phyloP scores from a whole-genome alignment of 2,329 filamentous ascomycete species.

The Neopestalotiopsis sp. region DNA sequence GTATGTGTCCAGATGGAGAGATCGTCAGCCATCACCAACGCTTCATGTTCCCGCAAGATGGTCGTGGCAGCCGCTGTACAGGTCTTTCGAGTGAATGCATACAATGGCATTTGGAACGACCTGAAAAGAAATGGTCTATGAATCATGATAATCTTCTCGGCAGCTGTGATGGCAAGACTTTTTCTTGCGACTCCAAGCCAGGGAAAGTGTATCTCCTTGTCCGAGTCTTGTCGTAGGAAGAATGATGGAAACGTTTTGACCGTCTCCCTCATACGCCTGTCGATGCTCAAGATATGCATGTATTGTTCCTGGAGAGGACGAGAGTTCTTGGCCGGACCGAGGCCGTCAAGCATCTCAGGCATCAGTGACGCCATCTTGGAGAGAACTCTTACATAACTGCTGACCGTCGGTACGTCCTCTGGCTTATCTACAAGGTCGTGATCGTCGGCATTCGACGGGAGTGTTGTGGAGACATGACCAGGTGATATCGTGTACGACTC shows the following conservation, averaged over 20 bases:
- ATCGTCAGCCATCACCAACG: not conserved
- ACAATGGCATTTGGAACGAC: not conserved
- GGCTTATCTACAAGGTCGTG: not conserved
- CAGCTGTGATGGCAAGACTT: not conserved
- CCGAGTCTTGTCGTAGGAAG: not conserved
- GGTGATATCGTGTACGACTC: slow-evolving; percentile 7
- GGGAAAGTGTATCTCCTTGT: not conserved
- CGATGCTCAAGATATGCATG: slow-evolving; percentile 11
- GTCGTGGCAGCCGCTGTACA: slow-evolving; percentile 6
- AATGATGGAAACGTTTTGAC: not conserved
- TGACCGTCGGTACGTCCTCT: slow-evolving; percentile 1
- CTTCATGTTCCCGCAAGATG: slow-evolving; percentile 6
- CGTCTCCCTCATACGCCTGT: slow-evolving; percentile 3
- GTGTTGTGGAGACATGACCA: not conserved
- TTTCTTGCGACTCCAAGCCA: slow-evolving; percentile 5
- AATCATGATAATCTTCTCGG: slow-evolving; percentile 14
- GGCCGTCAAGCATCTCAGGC: slow-evolving; percentile 1
- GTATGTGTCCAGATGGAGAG: slow-evolving; percentile 13
- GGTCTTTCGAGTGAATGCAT: slow-evolving; percentile 3
- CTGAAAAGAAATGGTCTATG: slow-evolving; percentile 5
- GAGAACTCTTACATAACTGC: not conserved
- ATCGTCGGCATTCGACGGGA: slow-evolving; percentile 1
- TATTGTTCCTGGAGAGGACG: slow-evolving; percentile 1
- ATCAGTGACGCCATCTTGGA: slow-evolving; percentile 11
- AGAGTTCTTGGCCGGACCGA: not conserved